Conservation (phyloP, 305 asterid species). For the Fraxinus sp. region DNA sequence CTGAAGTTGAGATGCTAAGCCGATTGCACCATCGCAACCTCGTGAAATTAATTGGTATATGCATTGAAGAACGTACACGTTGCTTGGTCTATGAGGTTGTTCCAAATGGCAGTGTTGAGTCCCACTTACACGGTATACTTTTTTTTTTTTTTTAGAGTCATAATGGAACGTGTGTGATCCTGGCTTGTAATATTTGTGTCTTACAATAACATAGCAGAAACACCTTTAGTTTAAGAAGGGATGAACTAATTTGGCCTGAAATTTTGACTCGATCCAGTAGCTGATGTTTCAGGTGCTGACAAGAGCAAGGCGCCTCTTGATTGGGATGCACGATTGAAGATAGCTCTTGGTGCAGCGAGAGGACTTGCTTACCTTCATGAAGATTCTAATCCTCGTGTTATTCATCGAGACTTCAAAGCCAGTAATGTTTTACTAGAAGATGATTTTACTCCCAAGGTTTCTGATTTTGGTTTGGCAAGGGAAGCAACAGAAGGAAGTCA, state of each 20-base stretch:
- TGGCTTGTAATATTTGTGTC: not conserved
- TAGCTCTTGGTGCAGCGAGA: conserved; percentile 98
- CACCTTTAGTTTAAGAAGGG: not conserved
- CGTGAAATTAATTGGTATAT: conserved; percentile 89
- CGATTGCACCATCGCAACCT: conserved; percentile 96
- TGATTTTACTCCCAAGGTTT: conserved; percentile 92
- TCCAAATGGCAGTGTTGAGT: conserved; percentile 90
- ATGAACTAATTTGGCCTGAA: not conserved
- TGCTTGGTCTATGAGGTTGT: conserved; percentile 91
- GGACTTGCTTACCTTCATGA: conserved; percentile 97
- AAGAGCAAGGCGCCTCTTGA: conserved; percentile 60
- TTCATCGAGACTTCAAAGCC: conserved; percentile 93
- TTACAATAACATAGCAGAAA: conserved; percentile 2
- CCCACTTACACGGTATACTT: conserved; percentile 81
- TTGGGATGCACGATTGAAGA: conserved; percentile 90
- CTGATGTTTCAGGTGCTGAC: conserved; percentile 62
- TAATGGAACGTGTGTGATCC: not conserved
- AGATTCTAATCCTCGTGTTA: conserved; percentile 95
- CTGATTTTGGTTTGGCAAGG: conserved; percentile 96
- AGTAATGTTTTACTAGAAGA: conserved; percentile 86
- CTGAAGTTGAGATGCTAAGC: conserved; percentile 96
- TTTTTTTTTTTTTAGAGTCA: conserved; percentile 16
- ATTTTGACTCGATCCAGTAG: conserved; percentile 13
- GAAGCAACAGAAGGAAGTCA: conserved; percentile 94
- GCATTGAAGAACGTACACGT: conserved; percentile 70